Evolutionary conservation across 345 rosid genomes (phyloP).

Genomic region (Bruguiera parviflora): DNA sequence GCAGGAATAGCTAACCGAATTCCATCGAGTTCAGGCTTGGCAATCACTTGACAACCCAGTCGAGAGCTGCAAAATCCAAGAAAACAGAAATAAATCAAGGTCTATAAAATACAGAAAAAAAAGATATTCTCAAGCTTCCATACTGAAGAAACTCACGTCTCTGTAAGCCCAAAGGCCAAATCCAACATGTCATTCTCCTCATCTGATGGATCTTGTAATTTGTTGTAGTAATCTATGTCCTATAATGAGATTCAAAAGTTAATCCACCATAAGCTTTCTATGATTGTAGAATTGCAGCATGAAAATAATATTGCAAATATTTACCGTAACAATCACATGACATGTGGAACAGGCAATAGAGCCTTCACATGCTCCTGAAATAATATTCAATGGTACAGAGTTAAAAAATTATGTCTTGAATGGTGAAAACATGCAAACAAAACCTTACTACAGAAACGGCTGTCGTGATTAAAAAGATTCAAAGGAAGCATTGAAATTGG

Average conservation of each 20-base stretch:
- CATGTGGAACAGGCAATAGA: slow-evolving; percentile 98
- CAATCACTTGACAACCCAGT: slow-evolving; percentile 83
- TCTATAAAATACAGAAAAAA: neutral
- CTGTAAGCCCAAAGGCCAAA: slow-evolving; percentile 88
- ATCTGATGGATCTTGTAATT: slow-evolving; percentile 86
- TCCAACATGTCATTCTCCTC: slow-evolving; percentile 99
- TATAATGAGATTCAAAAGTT: slow-evolving; percentile 24
- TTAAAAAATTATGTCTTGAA: slow-evolving; percentile 3
- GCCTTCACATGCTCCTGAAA: slow-evolving; percentile 85
- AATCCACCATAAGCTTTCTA: neutral
- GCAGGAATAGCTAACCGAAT: slow-evolving; percentile 79
- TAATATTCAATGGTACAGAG: slow-evolving; percentile 16
- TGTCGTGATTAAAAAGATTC: too few relatives aligned
- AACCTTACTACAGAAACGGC: too few relatives aligned
- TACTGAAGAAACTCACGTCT: slow-evolving; percentile 54
- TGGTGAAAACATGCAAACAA: neutral
- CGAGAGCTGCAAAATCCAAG: slow-evolving; percentile 55
- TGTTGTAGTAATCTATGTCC: slow-evolving; percentile 81
- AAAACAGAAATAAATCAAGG: slow-evolving; percentile 3
- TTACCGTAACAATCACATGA: slow-evolving; percentile 84
- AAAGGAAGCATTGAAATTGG: too few relatives aligned
- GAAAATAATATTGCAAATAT: slow-evolving; percentile 1
- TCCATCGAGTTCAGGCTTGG: slow-evolving; percentile 81
- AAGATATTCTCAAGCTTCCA: neutral
- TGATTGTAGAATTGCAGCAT: neutral